Evolutionary conservation across 768 basidiomycete genomes (phyloP).

Genomic region (Amanita jacksonii): DNA sequence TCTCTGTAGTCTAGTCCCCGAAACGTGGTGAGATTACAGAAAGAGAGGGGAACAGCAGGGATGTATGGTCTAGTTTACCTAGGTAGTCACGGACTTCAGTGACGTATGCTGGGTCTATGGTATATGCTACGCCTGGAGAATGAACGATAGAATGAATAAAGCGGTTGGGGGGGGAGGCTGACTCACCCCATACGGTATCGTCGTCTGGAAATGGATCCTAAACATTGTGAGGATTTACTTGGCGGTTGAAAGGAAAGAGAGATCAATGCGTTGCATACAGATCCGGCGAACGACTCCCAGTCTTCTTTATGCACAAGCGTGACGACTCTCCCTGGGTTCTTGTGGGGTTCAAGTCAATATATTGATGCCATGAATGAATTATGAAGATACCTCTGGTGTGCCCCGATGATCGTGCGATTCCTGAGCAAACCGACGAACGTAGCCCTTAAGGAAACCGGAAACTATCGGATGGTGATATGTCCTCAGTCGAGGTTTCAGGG

Average conservation of each 20-base stretch:
- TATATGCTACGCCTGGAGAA: constrained; percentile 74
- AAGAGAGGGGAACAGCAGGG: too few relatives aligned
- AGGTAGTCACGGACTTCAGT: constrained; percentile 76
- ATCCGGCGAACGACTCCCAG: constrained; percentile 69
- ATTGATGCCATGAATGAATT: neutral
- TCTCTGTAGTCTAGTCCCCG: constrained; percentile 1
- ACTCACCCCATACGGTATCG: constrained; percentile 78
- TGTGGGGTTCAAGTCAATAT: neutral
- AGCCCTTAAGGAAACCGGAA: constrained; percentile 83
- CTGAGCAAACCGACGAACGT: constrained; percentile 85
- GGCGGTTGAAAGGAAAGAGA: neutral
- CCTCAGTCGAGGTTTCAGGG: too few relatives aligned
- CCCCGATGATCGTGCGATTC: constrained; percentile 90
- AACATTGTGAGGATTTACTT: too few relatives aligned
- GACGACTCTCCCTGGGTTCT: constrained; percentile 85
- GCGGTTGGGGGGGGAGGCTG: neutral
- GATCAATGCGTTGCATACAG: constrained; percentile 30
- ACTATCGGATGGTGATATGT: constrained; percentile 25
- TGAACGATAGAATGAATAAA: neutral
- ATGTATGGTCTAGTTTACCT: constrained; percentile 48
- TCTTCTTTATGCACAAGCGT: constrained; percentile 84
- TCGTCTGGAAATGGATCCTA: constrained; percentile 65
- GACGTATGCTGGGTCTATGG: constrained; percentile 70
- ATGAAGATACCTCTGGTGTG: constrained; percentile 56
- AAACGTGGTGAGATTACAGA: neutral